Base-by-base conservation (phyloP, 2,329 filamentous ascomycete species). In the Trichophyton rubrum region DNA sequence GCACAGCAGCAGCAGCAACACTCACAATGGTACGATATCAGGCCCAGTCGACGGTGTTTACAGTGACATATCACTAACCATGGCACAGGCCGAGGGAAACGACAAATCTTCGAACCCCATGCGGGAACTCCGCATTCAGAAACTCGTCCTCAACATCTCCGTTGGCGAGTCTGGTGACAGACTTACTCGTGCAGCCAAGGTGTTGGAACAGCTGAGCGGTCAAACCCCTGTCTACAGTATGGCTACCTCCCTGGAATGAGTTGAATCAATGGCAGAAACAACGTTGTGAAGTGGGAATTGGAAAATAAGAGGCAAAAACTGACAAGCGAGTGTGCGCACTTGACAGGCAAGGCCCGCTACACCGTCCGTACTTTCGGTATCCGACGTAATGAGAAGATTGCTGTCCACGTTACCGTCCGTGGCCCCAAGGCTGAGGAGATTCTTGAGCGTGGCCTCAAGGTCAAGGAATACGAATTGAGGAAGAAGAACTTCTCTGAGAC, bases 351-450 rank as follows among this genome's bases (percentile, higher is more conserved):
- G 89, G 93, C 93, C 79, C 90, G 93, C 77, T 99, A 97, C 87
- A 99, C 93, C 72, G 93, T 99, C 85, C 92, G 93, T 83, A 97
- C 92, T 77, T 99, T 99, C 81, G 93, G 93, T 87, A 99, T 99
- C 86, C 92, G 93, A 79, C 92, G 93, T 90, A 99, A 99, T 88
- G 93, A 99, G 80, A 97, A 96, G 89, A 99, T 99, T 76, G 83
- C 93, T 70, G 93, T 99, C 71, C 93, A 99, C 84, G 93, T 99
- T 77, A 99, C 93, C 76, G 91, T 99, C 82, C 93, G 93, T 78
- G 93, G 93, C 76, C 91, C 93, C 80, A 96, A 89, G 88, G 93
- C 93, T 67, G 93, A 99, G 86, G 93, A 99, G 82, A 99, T 99
- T 75, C 88, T 99, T 76, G 93, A 99, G 89, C 92, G 93, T 85